Conservation (phyloP, 768 basidiomycete genomes). For the Mycena alexandri region DNA sequence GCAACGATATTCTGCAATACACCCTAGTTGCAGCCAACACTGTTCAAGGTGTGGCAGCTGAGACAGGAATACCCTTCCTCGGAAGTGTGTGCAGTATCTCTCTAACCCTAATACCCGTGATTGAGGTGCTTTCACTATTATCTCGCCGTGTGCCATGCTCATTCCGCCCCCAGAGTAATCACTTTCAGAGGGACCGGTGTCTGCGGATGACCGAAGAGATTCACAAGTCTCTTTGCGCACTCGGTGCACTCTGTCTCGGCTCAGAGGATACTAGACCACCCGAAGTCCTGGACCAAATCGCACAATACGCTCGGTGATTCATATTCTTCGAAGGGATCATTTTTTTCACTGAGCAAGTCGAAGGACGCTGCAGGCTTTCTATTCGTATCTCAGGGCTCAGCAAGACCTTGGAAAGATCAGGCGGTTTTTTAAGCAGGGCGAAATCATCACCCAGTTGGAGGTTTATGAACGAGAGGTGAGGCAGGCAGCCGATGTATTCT, state of each 20-base stretch:
- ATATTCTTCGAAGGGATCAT: not conserved
- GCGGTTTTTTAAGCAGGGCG: conserved; percentile 17
- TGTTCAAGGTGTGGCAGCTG: not conserved
- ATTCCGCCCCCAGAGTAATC: not conserved
- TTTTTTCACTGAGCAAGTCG: not conserved
- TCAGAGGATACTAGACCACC: not conserved
- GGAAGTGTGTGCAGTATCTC: not conserved
- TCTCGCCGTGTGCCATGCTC: not conserved
- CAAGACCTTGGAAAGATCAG: conserved; percentile 11
- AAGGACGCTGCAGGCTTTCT: conserved; percentile 9
- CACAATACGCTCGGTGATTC: conserved; percentile 1
- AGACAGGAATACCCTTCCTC: conserved; percentile 6
- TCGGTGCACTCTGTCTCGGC: not conserved
- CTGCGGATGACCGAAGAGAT: conserved; percentile 8
- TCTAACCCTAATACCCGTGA: not conserved
- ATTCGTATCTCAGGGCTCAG: not conserved
- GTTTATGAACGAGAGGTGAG: not conserved
- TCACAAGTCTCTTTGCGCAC: conserved; percentile 2
- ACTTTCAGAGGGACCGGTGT: conserved; percentile 11
- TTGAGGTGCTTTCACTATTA: not conserved
- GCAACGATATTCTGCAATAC: conserved; percentile 9
- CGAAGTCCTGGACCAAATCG: conserved; percentile 7
- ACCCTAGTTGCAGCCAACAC: conserved; percentile 3
- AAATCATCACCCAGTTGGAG: conserved; percentile 10
- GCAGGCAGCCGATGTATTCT: not conserved